Percentiles rank a stretch among this genome's conserved stretches.
Conservation (phyloP, 2,329 filamentous ascomycete species). For the Xylaria sp. region DNA sequence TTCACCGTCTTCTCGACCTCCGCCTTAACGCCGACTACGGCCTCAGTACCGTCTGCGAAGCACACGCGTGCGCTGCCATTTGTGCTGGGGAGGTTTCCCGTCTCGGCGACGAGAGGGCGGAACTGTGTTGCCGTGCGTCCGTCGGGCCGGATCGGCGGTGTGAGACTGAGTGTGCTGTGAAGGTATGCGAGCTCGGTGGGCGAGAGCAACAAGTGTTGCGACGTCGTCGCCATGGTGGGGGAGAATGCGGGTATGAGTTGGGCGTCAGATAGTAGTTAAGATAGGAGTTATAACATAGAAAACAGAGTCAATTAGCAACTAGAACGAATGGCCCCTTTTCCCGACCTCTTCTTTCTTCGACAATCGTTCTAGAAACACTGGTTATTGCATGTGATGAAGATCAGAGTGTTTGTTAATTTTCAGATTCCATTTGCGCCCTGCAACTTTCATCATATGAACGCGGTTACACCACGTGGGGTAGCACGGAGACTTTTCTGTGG, state of each 20-base stretch:
- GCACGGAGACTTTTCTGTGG: slow-evolving; percentile 20
- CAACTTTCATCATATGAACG: not conserved
- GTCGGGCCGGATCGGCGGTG: slow-evolving; percentile 83
- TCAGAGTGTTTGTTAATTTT: no score
- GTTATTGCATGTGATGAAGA: not conserved
- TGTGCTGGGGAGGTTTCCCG: slow-evolving; percentile 78
- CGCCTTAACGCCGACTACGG: slow-evolving; percentile 90
- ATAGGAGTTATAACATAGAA: no score
- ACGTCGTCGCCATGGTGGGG: slow-evolving; percentile 46
- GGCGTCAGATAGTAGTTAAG: not conserved
- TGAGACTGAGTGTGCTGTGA: slow-evolving; percentile 75
- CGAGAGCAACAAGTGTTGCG: slow-evolving; percentile 70
- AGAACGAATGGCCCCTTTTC: not conserved
- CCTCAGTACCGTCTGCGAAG: slow-evolving; percentile 92
- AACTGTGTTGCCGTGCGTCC: slow-evolving; percentile 79
- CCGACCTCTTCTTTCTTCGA: not conserved
- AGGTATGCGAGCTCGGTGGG: slow-evolving; percentile 96
- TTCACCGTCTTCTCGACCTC: slow-evolving; percentile 59
- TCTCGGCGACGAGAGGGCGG: slow-evolving; percentile 84
- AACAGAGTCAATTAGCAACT: no score
- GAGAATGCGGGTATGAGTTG: not conserved
- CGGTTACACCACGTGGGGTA: slow-evolving; percentile 15
- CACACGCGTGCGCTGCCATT: slow-evolving; percentile 93
- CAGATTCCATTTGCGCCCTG: not conserved
- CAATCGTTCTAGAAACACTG: not conserved